Evolutionary conservation across 495 filamentous ascomycete species (phyloP), one percentile per base, ranked within the genome.

Genomic region (Penicillium parvum): DNA sequence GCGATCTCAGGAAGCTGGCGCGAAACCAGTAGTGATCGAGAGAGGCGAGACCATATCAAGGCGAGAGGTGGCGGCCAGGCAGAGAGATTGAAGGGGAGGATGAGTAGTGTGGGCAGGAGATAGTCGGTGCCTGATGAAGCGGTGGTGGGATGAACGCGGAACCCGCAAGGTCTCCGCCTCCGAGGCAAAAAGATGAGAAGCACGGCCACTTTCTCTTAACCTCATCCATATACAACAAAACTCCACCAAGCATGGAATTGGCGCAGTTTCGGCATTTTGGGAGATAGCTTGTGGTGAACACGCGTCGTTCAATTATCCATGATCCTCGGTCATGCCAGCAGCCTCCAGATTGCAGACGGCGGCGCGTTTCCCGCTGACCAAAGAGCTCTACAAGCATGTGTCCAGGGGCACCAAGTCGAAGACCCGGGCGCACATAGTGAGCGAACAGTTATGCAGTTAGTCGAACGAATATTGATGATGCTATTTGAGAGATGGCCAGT

Each of bases 381-480:
- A 47, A 7, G 9, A 23, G 6, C 33, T 68, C 17, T 12, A 33
- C 22, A 40, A 60, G 6, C 7, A 18, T 15, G 30, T 54, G 7
- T 37, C 40, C 2, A 25, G 5, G 4, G 35, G 21, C 5, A 16
- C 28, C 1, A 55, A 25, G 16, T 37, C 42, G 25, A 38, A 32
- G 20, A n/a, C 18, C 10, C 47, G 50, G 35, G 17, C 57, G 5
- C 47, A 81, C 35, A 62, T 88, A 41, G 71, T 82, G 36, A 77
- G 71, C 63, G 71, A 80, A 15, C 33, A 65, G 14, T 64, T 90
- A 41, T 83, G 83, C 51, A 76, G 82, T 84, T 63, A 48, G 76
- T 27, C 7, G 28, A n/a, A 29, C 14, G 42, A 33, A 39, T 21
- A 10, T 37, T 35, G 7, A 20, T 45, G 10, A 43, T 38, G 20